Conservation (phyloP, 2,329 filamentous ascomycete species). For the Calonectria pauciramosa region DNA sequence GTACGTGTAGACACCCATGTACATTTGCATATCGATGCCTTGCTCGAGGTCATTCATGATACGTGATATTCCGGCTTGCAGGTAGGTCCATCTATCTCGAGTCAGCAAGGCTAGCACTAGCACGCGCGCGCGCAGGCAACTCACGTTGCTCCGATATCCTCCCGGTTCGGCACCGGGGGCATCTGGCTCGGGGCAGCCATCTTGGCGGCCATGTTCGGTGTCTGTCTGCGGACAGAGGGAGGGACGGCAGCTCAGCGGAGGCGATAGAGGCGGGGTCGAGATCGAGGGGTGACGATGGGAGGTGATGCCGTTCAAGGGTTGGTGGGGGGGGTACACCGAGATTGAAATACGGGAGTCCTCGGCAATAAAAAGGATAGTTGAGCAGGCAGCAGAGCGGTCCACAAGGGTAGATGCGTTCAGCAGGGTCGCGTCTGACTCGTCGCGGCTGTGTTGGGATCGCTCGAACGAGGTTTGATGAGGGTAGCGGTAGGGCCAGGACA, state of each 20-base stretch:
- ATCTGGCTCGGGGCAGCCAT: constrained; percentile 58
- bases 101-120: constrained; percentile 38
- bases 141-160: constrained; percentile 70
- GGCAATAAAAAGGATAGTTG: not conserved
- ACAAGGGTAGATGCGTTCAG: constrained; percentile 3
- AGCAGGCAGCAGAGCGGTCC: constrained; percentile 6
- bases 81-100: constrained; percentile 82
- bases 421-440: constrained; percentile 14
- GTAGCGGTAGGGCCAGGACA: constrained; percentile 20
- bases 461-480: constrained; percentile 22
- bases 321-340: not conserved
- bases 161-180: constrained; percentile 71
- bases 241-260: constrained; percentile 34
- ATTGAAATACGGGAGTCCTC: not conserved
- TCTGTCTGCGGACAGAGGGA: constrained; percentile 33
- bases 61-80: constrained; percentile 88
- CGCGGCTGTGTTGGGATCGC: constrained; percentile 17
- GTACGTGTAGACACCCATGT: constrained; percentile 97
- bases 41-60: constrained; percentile 95
- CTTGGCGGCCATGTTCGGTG: constrained; percentile 51
- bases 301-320: constrained; percentile 40
- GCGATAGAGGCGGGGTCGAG: constrained; percentile 42
- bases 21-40: constrained; percentile 95
- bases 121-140: constrained; percentile 29
- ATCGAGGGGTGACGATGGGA: constrained; percentile 41